A percentile compares a stretch with the other conserved stretches of the same genome.
Evolutionary conservation across 495 filamentous ascomycete species (phyloP).

Genomic region (Daldinia caldariorum): DNA sequence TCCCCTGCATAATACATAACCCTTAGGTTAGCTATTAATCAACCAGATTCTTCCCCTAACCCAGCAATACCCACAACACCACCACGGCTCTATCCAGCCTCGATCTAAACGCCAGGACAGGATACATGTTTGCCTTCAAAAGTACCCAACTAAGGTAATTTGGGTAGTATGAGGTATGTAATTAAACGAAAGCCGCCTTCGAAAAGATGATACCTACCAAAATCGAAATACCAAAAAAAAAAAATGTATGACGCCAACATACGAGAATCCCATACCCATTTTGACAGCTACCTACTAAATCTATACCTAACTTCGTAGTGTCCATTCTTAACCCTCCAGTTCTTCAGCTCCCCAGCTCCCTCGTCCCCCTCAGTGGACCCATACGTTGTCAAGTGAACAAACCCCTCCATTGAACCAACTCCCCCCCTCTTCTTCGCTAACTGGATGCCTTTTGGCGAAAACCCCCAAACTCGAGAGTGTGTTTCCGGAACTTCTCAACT

Average conservation of each 20-base stretch:
- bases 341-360: too few species aligned
- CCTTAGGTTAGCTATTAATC: too few species aligned
- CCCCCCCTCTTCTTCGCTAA: too few species aligned
- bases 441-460: too few species aligned
- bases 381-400: background rate
- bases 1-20: too few species aligned
- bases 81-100: constrained; percentile 11
- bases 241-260: constrained; percentile 41
- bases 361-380: background rate
- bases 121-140: background rate
- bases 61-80: background rate
- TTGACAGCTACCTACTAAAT: too few species aligned
- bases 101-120: background rate
- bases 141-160: too few species aligned
- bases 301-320: too few species aligned
- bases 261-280: background rate
- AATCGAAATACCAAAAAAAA: too few species aligned
- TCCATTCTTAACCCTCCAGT: background rate
- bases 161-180: background rate
- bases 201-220: too few species aligned
- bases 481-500: too few species aligned
- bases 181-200: background rate
- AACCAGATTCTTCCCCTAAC: constrained; percentile 18
- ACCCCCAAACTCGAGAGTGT: too few species aligned
- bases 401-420: background rate